phyloP scores from a whole-genome alignment of 169 alveolate species.

The Theileria sp. region DNA sequence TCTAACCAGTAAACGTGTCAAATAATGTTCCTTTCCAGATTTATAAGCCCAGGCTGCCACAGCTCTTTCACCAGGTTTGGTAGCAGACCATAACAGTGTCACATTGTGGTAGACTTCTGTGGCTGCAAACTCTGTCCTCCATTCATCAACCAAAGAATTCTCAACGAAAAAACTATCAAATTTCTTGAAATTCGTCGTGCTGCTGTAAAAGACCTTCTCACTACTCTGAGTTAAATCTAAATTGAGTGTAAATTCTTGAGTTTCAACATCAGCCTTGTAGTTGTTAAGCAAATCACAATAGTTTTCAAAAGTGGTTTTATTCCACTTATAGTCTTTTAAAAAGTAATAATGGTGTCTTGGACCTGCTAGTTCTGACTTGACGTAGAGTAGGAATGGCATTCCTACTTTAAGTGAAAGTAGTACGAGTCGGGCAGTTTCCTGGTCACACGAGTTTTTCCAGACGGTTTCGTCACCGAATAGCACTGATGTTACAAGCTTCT shows the following conservation, averaged over 20 bases:
- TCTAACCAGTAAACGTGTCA: neutral
- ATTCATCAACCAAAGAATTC: neutral
- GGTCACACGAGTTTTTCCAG: neutral
- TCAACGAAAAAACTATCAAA: neutral
- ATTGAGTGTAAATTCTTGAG: neutral
- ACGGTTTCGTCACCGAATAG: neutral
- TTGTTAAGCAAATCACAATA: neutral
- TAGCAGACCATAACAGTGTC: neutral
- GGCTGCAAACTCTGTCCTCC: neutral
- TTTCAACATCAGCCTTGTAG: neutral
- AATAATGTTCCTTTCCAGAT: neutral
- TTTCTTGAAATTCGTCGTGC: neutral
- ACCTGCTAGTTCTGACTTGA: neutral
- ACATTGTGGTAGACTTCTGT: neutral
- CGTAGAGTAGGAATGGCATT: neutral
- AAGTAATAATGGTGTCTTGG: neutral
- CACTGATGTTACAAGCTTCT: neutral
- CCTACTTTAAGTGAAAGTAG: neutral
- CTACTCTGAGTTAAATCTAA: neutral
- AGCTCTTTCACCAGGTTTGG: neutral
- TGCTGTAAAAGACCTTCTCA: neutral
- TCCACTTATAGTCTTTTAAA: neutral
- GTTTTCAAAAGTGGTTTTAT: neutral
- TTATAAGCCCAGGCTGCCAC: constrained; percentile 18
- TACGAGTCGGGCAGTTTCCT: neutral